Conservation (phyloP, 495 filamentous ascomycete genomes). For the Pseudomonodictys pantanalensis region DNA sequence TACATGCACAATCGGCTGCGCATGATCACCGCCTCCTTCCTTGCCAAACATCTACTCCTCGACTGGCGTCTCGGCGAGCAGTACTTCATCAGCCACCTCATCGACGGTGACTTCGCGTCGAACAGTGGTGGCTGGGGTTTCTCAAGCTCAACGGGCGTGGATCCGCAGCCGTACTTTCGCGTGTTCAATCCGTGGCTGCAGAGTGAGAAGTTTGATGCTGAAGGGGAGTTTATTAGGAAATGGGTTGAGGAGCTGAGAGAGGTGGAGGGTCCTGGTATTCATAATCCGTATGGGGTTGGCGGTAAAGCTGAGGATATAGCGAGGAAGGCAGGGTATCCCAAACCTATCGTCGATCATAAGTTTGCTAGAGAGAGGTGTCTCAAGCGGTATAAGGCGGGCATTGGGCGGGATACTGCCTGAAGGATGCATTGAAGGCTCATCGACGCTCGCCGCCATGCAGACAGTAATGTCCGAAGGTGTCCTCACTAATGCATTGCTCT, state of each 20-base stretch:
- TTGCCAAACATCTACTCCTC: constrained; percentile 79
- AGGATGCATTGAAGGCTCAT: background rate
- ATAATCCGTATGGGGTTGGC: constrained; percentile 66
- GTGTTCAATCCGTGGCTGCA: constrained; percentile 88
- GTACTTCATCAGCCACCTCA: constrained; percentile 83
- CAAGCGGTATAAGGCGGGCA: constrained; percentile 67
- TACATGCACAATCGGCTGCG: constrained; percentile 91
- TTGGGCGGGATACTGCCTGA: constrained; percentile 51
- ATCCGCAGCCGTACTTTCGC: constrained; percentile 88
- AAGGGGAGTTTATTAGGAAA: constrained; percentile 66
- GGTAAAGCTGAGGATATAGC: constrained; percentile 59
- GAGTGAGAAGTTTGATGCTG: constrained; percentile 76
- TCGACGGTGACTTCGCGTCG: constrained; percentile 89
- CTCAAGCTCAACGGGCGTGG: constrained; percentile 72
- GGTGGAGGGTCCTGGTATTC: constrained; percentile 63
- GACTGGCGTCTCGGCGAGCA: constrained; percentile 90
- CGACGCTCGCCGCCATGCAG: background rate
- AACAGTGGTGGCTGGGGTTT: constrained; percentile 96
- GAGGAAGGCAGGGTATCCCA: constrained; percentile 68
- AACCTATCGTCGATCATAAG: constrained; percentile 71
- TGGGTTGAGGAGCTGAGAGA: constrained; percentile 69
- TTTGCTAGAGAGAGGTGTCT: constrained; percentile 62
- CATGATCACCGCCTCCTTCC: constrained; percentile 85
- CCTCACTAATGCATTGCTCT: too few species aligned
- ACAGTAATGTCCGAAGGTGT: background rate